A percentile compares a stretch with the other conserved stretches of the same genome.
Evolutionary conservation across 1,139 yeast species (phyloP).

Genomic region (Wickerhamomyces sp.): DNA sequence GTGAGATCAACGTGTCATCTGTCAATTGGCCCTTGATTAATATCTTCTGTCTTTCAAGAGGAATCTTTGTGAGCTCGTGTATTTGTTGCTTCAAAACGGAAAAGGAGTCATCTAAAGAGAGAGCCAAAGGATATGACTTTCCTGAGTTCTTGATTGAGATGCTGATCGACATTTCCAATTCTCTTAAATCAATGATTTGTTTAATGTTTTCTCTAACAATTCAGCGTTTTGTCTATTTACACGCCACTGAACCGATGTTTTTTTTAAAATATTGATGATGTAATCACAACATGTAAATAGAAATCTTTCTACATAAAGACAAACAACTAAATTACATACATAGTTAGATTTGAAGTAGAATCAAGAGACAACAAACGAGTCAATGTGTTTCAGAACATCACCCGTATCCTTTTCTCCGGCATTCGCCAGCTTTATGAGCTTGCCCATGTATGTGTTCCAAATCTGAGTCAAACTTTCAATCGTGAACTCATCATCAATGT

Average conservation of each 20-base stretch:
- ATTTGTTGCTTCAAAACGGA: constrained; percentile 65
- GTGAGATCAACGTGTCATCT: constrained; percentile 48
- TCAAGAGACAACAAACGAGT: background rate
- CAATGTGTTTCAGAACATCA: background rate
- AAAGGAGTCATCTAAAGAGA: constrained; percentile 54
- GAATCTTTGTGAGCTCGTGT: constrained; percentile 71
- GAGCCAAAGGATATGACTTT: constrained; percentile 65
- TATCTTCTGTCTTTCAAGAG: constrained; percentile 84
- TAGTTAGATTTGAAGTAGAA: no score
- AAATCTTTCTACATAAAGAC: no score
- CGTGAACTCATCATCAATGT: constrained; percentile 16
- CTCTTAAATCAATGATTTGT: background rate
- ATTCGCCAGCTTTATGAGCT: constrained; percentile 5
- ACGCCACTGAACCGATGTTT: no score
- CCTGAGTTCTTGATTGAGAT: constrained; percentile 75
- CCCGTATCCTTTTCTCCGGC: constrained; percentile 1
- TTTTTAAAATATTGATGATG: no score
- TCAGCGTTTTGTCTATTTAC: no score
- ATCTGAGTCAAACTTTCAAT: background rate
- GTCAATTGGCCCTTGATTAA: constrained; percentile 81
- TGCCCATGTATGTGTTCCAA: constrained; percentile 6
- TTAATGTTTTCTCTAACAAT: no score
- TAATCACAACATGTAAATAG: no score
- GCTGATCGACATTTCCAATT: constrained; percentile 7
- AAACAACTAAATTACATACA: no score